Evolutionary conservation across 2,329 filamentous ascomycete genomes (phyloP).

Genomic region (Colletotrichum sp.): DNA sequence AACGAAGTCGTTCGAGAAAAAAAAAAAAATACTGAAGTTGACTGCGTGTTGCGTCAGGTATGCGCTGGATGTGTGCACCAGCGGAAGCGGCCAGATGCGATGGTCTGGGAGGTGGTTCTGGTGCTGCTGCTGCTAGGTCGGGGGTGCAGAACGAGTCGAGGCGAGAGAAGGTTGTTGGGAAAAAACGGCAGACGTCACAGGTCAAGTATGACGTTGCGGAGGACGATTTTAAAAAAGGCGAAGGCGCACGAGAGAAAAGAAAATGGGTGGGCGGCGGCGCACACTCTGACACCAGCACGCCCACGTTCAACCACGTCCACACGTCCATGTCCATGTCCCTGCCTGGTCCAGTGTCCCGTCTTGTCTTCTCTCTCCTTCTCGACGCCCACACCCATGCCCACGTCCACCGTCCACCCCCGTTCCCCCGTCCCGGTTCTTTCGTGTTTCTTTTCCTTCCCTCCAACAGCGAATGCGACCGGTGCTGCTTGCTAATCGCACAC

Average conservation of each 20-base stretch:
- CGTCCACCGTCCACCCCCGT: neutral
- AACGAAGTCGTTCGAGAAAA: neutral
- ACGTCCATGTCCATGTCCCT: neutral
- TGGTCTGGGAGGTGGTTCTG: neutral
- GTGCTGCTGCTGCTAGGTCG: neutral
- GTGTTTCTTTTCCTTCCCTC: neutral
- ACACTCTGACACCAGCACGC: slow-evolving; percentile 20
- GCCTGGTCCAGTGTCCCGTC: neutral
- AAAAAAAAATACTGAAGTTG: neutral
- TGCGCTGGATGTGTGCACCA: slow-evolving; percentile 6
- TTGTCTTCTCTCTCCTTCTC: neutral
- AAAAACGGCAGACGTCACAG: slow-evolving; percentile 49
- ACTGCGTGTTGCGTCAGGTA: slow-evolving; percentile 5
- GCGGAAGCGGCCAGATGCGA: neutral
- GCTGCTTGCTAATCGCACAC: neutral
- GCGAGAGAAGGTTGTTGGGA: slow-evolving; percentile 17
- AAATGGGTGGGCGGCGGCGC: slow-evolving; percentile 27
- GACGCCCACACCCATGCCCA: neutral
- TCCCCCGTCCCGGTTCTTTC: neutral
- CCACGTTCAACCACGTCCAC: slow-evolving; percentile 2
- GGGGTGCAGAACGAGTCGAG: slow-evolving; percentile 19
- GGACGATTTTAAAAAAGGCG: slow-evolving; percentile 28
- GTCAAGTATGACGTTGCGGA: slow-evolving; percentile 45
- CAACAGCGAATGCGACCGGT: neutral
- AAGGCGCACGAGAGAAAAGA: slow-evolving; percentile 33